phyloP scores from a whole-genome alignment of 352 stramenopile species.

The Phytopythium kandeliae region DNA sequence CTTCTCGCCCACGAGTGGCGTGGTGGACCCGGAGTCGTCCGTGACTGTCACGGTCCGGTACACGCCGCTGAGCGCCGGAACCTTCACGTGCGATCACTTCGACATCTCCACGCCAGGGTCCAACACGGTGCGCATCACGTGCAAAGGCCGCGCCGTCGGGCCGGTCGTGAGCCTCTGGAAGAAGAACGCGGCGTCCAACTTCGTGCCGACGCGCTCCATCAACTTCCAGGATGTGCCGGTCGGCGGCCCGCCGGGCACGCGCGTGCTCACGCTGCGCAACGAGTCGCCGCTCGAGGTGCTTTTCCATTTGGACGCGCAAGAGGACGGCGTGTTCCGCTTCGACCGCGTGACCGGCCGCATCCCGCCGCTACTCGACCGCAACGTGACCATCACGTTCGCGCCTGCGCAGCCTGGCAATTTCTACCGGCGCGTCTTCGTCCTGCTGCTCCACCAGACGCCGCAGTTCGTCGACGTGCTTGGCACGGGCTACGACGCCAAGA shows the following conservation, averaged over 20 bases:
- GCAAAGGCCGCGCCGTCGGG: slow-evolving; percentile 57
- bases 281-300: slow-evolving; percentile 58
- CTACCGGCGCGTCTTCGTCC: slow-evolving; percentile 84
- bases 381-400: slow-evolving; percentile 85
- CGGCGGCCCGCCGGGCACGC: slow-evolving; percentile 43
- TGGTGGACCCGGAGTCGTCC: slow-evolving; percentile 72
- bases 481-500: slow-evolving; percentile 86
- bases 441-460: slow-evolving; percentile 83
- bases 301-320: slow-evolving; percentile 78
- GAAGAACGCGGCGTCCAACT: slow-evolving; percentile 72
- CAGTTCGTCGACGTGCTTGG: slow-evolving; percentile 87
- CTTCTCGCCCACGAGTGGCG: slow-evolving; percentile 58
- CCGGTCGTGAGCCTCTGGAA: slow-evolving; percentile 73
- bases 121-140: slow-evolving; percentile 74
- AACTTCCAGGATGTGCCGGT: slow-evolving; percentile 86
- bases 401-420: slow-evolving; percentile 81
- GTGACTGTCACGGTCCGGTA: slow-evolving; percentile 74
- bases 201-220: slow-evolving; percentile 65
- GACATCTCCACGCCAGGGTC: slow-evolving; percentile 86
- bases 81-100: slow-evolving; percentile 89
- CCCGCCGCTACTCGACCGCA: slow-evolving; percentile 63
- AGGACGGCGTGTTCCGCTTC: slow-evolving; percentile 83
- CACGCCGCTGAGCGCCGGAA: slow-evolving; percentile 72
- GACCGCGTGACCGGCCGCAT: slow-evolving; percentile 72
- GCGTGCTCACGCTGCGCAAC: slow-evolving; percentile 84